Base-by-base conservation (phyloP, 345 rosid species). In the Cardamine resedifolia region DNA sequence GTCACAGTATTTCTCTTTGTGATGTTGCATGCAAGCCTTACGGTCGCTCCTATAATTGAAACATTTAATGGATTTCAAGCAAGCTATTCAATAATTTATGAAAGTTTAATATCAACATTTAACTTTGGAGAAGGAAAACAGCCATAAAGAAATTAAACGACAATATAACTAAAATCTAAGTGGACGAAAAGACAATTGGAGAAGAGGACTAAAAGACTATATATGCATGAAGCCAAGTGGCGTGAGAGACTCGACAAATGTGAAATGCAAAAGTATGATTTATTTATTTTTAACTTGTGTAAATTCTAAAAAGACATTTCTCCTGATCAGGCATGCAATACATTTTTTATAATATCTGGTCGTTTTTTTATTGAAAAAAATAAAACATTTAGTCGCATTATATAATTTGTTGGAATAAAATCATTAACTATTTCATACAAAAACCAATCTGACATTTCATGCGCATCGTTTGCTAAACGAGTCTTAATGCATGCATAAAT, bases 21-120 rank as follows among this genome's bases (percentile, higher is more conserved):
- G 80, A 85, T 91, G 68, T 83, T 89, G 96, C 98, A 94, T 74
- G 76, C 76, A 15, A 94, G 78, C 67, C 81, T 85, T 12, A 94
- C 96, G 4, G 76, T 80, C 4, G 91, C 91, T 5, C 89, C 98
- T 91, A 82, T 19, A 27, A 12, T 31, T 9, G 5, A 24, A 47
- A 43, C 38, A 53, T 43, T 56, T 11, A 15, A 52, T 10, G 30
- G 26, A 24, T 36, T n/a, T 21, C 31, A 9, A 65, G 11, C 4
- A 18, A 31, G 10, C 16, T 47, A 33, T 30, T 27, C 20, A 45
- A 31, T 58, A 18, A 47, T 58, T 58, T 45, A 43, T 34, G 4
- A 3, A 58, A 34, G 27, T 27, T 48, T 59, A 12, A 10, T 44
- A 44, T 43, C 9, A n/a, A n/a, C 9, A 31, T 33, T 18, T 57